These are phyloP conservation scores for Venturiaceae sp. DNA, from an alignment of 2,329 filamentous ascomycete genomes.

Conservation along the genomic window DNA sequence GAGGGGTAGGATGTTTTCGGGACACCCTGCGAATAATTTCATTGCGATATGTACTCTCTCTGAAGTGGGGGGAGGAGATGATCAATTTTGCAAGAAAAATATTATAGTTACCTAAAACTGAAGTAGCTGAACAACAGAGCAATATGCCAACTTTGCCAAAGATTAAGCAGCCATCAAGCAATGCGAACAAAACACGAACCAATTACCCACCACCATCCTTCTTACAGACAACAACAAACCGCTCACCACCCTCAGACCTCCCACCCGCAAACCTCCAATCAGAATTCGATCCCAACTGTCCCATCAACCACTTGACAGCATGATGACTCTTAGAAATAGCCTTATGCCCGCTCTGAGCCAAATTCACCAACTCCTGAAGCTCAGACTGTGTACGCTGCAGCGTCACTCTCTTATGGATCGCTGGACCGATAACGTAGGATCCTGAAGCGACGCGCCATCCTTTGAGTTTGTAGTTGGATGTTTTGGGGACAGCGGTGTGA, in stretches of 20 bases:
- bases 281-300: background rate
- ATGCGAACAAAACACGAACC: too few relatives aligned
- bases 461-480: background rate
- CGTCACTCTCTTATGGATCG: background rate
- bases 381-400: background rate
- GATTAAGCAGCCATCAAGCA: too few relatives aligned
- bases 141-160: too few relatives aligned
- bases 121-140: too few relatives aligned
- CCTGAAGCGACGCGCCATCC: background rate
- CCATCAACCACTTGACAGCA: background rate
- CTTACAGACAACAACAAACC: background rate
- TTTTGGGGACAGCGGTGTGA: background rate
- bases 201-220: too few relatives aligned
- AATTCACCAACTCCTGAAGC: background rate
- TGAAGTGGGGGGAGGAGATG: too few relatives aligned
- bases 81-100: too few relatives aligned
- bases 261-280: background rate
- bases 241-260: background rate
- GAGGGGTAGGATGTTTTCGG: too few relatives aligned
- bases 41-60: too few relatives aligned
- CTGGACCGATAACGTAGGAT: background rate
- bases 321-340: background rate
- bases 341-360: background rate
- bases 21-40: too few relatives aligned
- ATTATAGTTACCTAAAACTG: too few relatives aligned